Evolutionary conservation across 1,139 yeast species (phyloP).

Genomic region (Candida labiduridarum): DNA sequence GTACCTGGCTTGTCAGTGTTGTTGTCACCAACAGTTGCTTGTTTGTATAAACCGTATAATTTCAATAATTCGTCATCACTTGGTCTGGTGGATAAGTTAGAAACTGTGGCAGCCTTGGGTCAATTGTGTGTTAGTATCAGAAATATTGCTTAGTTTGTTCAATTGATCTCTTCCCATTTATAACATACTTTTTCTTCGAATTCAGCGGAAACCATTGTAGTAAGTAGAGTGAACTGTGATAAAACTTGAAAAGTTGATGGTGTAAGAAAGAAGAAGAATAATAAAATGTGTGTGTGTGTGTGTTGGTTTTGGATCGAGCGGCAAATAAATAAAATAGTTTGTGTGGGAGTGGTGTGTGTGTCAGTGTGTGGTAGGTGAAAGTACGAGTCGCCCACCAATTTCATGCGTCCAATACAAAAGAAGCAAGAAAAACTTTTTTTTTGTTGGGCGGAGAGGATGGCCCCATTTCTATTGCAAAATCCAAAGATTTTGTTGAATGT

Average conservation of each 20-base stretch:
- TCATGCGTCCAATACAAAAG: no score
- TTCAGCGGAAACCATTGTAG: constrained; percentile 50
- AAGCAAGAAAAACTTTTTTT: no score
- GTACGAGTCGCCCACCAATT: no score
- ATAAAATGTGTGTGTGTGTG: neutral
- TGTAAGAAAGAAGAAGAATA: neutral
- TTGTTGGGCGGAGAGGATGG: no score
- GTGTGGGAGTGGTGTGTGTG: neutral
- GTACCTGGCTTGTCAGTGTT: constrained; percentile 80
- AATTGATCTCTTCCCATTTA: no score
- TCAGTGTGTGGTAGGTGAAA: neutral
- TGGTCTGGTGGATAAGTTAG: constrained; percentile 76
- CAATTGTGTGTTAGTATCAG: constrained; percentile 16
- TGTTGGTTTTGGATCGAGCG: neutral
- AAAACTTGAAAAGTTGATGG: neutral
- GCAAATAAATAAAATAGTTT: neutral
- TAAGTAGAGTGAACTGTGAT: neutral
- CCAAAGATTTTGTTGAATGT: no score
- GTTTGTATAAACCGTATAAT: constrained; percentile 90
- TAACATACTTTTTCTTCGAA: constrained; percentile 55
- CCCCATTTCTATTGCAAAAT: no score
- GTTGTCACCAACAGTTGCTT: constrained; percentile 96
- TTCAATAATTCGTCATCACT: constrained; percentile 81
- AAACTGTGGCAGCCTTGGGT: constrained; percentile 74
- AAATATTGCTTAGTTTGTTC: neutral